Conservation (phyloP, 2,329 filamentous ascomycete genomes). For the Fusarium sp. region DNA sequence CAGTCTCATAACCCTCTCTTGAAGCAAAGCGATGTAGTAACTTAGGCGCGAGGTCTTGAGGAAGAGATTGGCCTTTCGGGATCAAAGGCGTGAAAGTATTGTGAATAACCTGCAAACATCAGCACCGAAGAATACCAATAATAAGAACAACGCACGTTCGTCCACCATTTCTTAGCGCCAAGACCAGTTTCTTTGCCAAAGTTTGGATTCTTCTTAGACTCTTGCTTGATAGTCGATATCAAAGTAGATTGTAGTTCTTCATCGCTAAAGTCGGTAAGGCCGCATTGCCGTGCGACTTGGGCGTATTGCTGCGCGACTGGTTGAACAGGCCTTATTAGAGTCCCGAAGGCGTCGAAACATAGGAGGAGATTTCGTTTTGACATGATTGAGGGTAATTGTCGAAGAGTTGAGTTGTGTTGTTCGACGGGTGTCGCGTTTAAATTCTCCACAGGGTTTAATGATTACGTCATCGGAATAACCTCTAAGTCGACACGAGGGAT, state of each 20-base stretch:
- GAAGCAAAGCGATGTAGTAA: slow-evolving; percentile 31
- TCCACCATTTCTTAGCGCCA: slow-evolving; percentile 41
- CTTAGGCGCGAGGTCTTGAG: slow-evolving; percentile 29
- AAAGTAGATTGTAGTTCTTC: slow-evolving; percentile 33
- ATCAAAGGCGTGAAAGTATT: slow-evolving; percentile 32
- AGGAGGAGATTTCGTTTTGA: slow-evolving; percentile 30
- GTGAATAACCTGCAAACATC: slow-evolving; percentile 29
- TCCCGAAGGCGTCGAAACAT: slow-evolving; percentile 41
- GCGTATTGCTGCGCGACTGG: slow-evolving; percentile 35
- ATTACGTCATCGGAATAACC: slow-evolving; percentile 20
- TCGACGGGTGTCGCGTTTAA: neutral
- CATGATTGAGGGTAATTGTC: slow-evolving; percentile 45
- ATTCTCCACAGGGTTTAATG: neutral
- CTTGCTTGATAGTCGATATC: slow-evolving; percentile 25
- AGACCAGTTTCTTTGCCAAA: slow-evolving; percentile 36
- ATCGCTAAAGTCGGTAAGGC: slow-evolving; percentile 25
- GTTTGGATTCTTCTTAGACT: slow-evolving; percentile 32
- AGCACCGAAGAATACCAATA: neutral
- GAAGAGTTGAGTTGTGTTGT: neutral
- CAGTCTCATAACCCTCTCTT: slow-evolving; percentile 25
- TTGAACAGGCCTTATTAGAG: slow-evolving; percentile 22
- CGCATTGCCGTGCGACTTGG: slow-evolving; percentile 36
- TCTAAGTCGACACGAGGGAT: neutral
- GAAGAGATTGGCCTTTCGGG: slow-evolving; percentile 1
- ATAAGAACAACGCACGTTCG: slow-evolving; percentile 15